Base-by-base conservation (phyloP, 257 asterid species). In the Anisodus acutangulus region DNA sequence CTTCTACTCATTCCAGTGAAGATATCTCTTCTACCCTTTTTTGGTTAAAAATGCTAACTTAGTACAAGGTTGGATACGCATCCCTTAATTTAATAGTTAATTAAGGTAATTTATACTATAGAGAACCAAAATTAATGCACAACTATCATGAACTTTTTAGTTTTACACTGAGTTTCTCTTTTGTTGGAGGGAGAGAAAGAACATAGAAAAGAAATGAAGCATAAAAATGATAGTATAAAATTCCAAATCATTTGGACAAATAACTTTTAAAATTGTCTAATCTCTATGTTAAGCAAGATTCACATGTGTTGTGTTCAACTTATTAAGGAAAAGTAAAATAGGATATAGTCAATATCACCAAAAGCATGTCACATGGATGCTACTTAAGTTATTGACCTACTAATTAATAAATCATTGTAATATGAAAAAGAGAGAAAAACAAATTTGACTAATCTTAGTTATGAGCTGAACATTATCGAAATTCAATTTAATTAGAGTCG, bases 261-360 rank as follows among this genome's bases (percentile, higher is more conserved):
- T n/a, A 22, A 15, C 16, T 13, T 43, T 9, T 13, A 37, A 67
- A 37, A 39, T 6, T 8, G 8, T 71, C 19, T 59, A 59, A 59
- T 9, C 31, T 17, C 66, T 45, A 47, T 45, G 31, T 0, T 47
- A 47, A 19, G 41, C 5, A 72, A 72, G 0, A 19, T 9, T 19
- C 19, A 10, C 12, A 5, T 74, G 43, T 74, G 62, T 51, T 22
- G 8, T 76, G 6, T 74, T 74, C 62, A 6, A 22, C 22, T 49
- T 47, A 22, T 49, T 22, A 49, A 74, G 62, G 81, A 74, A 59
- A 47, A 22, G 13, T 35, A 6, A 51, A 19, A 51, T 49, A 7
- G 64, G 60, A 13, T 13, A 22, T 51, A 76, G 81, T 51, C 64
- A 76, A 26, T 53, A 76, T 76, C 81, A 8, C 60, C 5, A 53